Base-by-base conservation (phyloP, 2,329 filamentous ascomycete species). In the Curvularia sp. region DNA sequence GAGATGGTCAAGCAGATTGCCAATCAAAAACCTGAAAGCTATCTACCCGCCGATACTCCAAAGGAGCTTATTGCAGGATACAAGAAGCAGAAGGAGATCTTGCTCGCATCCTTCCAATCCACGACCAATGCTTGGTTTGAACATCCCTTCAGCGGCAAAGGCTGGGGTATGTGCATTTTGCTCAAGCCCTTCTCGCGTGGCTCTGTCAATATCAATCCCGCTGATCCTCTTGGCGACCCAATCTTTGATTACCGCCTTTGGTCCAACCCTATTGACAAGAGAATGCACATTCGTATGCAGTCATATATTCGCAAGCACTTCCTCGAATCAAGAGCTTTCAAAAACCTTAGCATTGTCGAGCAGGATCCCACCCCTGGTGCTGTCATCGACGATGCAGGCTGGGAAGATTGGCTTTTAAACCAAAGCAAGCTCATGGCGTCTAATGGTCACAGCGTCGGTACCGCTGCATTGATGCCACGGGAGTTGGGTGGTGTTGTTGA, bases 131-230 rank as follows among this genome's bases (percentile, higher is more conserved):
- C 63, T 66, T 36, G 54, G 56, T 68, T 68, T 34, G 68, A 72
- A 30, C 67, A 65, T 50, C 64, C 57, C 23, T 72, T 63, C 49
- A 53, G n/a, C 36, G 53, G 55, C 52, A n/a, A 54, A 12, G 15
- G 51, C 53, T 21, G 56, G 55, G 8, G 42, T 64, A 15, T 42
- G 28, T 59, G 50, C 41, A 43, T 9, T 41, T 42, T 42, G 39
- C 39, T 42, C 21, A 42, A 42, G 21, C 21, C 50, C 1, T 46
- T 53, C 19, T 46, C 39, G 12, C 41, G 50, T 36, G 76, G 76
- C 13, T 71, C 70, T n/a, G 69, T 78, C 27, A 66, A 65, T 23
- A 70, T 77, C 38, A 69, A 75, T 54, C 68, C 70, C 8, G 55
- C 68, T 19, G 61, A 74, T n/a, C 30, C 19, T 45, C 66, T 74